Conservation (phyloP, 441 rosid genomes). For the Viola pubescens region DNA sequence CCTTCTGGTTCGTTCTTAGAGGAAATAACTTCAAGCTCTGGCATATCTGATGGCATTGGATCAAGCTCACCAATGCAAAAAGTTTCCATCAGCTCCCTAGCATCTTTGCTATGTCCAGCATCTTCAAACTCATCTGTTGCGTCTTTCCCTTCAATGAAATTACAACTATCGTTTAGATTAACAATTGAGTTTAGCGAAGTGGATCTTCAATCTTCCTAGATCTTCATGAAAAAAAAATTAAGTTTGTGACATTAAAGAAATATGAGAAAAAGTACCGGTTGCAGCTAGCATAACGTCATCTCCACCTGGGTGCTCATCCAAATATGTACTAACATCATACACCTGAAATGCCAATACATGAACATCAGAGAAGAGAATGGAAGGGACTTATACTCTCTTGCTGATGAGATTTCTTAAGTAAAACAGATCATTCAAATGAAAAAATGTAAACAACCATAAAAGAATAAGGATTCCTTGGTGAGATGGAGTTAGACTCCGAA, state of each 20-base stretch:
- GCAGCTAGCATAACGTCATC: constrained; percentile 75
- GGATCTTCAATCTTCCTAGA: not conserved
- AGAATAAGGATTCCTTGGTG: too few relatives aligned
- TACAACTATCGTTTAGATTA: constrained; percentile 11
- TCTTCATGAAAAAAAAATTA: not conserved
- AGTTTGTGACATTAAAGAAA: constrained; percentile 1
- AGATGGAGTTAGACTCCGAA: too few relatives aligned
- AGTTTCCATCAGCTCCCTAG: constrained; percentile 56
- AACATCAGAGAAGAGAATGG: not conserved
- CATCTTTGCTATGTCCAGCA: constrained; percentile 69
- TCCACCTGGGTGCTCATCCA: constrained; percentile 96
- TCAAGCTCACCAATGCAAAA: constrained; percentile 79
- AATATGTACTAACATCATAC: constrained; percentile 65
- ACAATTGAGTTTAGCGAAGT: not conserved
- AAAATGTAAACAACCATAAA: too few relatives aligned
- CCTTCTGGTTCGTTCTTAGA: constrained; percentile 32
- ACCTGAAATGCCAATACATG: constrained; percentile 35
- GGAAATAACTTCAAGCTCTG: constrained; percentile 56
- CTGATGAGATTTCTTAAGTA: too few relatives aligned
- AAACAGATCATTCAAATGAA: too few relatives aligned
- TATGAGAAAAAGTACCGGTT: constrained; percentile 35
- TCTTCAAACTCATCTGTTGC: constrained; percentile 85
- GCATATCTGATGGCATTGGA: constrained; percentile 33
- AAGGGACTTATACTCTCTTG: not conserved
- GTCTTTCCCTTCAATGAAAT: constrained; percentile 47